A percentile compares a stretch with the other conserved stretches of the same genome.
These are phyloP conservation scores for Solanum pennellii DNA, from an alignment of 257 asterid genomes.

Conservation along the genomic window DNA sequence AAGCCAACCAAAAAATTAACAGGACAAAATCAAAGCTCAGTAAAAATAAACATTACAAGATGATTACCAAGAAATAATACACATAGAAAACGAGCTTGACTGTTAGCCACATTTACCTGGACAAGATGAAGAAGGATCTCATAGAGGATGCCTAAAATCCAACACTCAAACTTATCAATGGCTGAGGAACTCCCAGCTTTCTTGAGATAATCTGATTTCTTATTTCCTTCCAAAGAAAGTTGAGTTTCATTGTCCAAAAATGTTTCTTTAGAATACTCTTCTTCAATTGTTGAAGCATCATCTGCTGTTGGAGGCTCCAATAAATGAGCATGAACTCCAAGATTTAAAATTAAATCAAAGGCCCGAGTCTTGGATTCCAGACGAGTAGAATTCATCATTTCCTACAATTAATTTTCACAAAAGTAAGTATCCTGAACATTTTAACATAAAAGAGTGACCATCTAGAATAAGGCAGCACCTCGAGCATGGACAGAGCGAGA, in stretches of 20 bases:
- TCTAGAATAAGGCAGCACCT: slow-evolving; percentile 45
- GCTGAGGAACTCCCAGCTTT: slow-evolving; percentile 49
- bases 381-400: slow-evolving; percentile 77
- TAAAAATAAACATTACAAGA: neutral
- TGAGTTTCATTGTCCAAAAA: slow-evolving; percentile 58
- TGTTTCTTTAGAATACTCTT: slow-evolving; percentile 71
- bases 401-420: slow-evolving; percentile 37
- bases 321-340: slow-evolving; percentile 95
- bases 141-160: slow-evolving; percentile 95
- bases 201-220: slow-evolving; percentile 35
- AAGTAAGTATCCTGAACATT: neutral
- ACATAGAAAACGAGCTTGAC: neutral
- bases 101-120: slow-evolving; percentile 47
- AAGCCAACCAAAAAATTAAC: neutral
- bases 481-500: slow-evolving; percentile 83
- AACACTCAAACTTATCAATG: slow-evolving; percentile 77
- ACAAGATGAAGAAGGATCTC: slow-evolving; percentile 97
- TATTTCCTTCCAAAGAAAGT: slow-evolving; percentile 39
- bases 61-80: neutral
- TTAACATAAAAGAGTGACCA: neutral
- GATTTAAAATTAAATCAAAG: slow-evolving; percentile 90
- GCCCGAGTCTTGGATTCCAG: slow-evolving; percentile 85
- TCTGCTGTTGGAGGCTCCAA: slow-evolving; percentile 90
- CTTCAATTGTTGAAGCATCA: slow-evolving; percentile 61
- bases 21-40: neutral